These are phyloP conservation scores for Macrotyloma uniflorum DNA, from an alignment of 306 rosid genomes.

Conservation along the genomic window DNA sequence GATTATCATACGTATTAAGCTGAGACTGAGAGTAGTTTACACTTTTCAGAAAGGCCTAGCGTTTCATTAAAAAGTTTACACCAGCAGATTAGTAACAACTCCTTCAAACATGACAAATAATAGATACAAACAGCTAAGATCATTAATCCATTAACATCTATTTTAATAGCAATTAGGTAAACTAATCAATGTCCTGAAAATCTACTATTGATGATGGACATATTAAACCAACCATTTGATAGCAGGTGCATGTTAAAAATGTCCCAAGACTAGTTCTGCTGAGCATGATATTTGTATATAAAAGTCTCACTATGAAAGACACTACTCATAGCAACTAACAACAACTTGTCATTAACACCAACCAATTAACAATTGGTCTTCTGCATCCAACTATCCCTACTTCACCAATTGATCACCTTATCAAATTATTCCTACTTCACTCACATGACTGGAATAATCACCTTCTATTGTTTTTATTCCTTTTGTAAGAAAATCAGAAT, in stretches of 20 bases:
- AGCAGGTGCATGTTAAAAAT: not conserved
- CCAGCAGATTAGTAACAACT: not conserved
- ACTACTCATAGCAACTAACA: not conserved
- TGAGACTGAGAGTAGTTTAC: not conserved
- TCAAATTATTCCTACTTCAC: slow-evolving; percentile 2
- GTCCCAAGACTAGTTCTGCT: not conserved
- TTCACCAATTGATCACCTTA: not conserved
- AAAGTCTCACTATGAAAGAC: slow-evolving; percentile 14
- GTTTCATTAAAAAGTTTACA: not conserved
- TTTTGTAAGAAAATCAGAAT: slow-evolving; percentile 74
- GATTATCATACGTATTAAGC: slow-evolving; percentile 15
- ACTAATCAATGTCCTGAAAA: slow-evolving; percentile 7
- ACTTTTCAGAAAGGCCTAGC: not conserved
- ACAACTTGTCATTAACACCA: not conserved
- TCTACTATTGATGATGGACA: not conserved
- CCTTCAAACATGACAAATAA: not conserved
- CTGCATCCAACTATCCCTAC: not conserved
- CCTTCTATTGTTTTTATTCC: slow-evolving; percentile 82
- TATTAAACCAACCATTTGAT: slow-evolving; percentile 8
- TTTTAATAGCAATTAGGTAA: not conserved
- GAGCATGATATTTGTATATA: not conserved
- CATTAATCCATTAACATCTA: not conserved
- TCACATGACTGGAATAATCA: slow-evolving; percentile 34
- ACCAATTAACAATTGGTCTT: slow-evolving; percentile 11
- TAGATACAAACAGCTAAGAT: not conserved